Percentiles rank a stretch among this genome's conserved stretches.
These are phyloP conservation scores for Helenozyma baotianmanensis DNA, from an alignment of 805 yeast species.

Conservation along the genomic window DNA sequence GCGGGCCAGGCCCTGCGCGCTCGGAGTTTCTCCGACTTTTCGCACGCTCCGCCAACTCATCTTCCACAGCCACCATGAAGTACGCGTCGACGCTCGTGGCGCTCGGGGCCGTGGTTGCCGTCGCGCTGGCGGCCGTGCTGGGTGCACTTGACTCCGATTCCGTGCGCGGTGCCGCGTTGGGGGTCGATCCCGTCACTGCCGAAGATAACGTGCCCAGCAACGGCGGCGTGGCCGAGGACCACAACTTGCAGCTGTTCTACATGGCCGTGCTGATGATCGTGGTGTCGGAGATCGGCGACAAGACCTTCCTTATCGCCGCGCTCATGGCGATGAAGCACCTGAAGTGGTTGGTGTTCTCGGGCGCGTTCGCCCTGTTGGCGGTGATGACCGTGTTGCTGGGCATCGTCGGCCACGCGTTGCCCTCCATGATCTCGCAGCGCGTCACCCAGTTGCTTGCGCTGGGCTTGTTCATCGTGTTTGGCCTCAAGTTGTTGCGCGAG, in stretches of 20 bases:
- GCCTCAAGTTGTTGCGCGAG: slow-evolving; percentile 69
- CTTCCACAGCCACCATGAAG: no score
- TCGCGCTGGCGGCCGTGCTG: no score
- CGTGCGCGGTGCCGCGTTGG: slow-evolving; percentile 5
- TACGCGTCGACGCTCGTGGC: no score
- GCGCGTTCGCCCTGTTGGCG: slow-evolving; percentile 80
- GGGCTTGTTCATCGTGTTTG: slow-evolving; percentile 75
- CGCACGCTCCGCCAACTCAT: no score
- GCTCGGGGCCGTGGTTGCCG: no score
- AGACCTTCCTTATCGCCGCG: slow-evolving; percentile 94
- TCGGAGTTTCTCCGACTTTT: no score
- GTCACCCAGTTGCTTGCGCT: slow-evolving; percentile 82
- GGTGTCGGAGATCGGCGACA: slow-evolving; percentile 96
- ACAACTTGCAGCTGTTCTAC: slow-evolving; percentile 46
- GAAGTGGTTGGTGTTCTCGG: slow-evolving; percentile 75
- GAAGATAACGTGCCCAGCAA: slow-evolving; percentile 9
- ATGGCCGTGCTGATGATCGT: slow-evolving; percentile 88
- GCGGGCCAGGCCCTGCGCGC: no score
- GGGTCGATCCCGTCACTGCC: slow-evolving; percentile 7
- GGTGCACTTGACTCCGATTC: background rate
- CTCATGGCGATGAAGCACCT: slow-evolving; percentile 96
- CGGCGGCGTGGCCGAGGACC: background rate
- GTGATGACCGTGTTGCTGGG: slow-evolving; percentile 93
- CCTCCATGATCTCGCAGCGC: slow-evolving; percentile 73
- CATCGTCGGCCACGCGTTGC: slow-evolving; percentile 85